These are phyloP conservation scores for Russula griseocarnosa DNA, from an alignment of 768 basidiomycete species.

Conservation along the genomic window DNA sequence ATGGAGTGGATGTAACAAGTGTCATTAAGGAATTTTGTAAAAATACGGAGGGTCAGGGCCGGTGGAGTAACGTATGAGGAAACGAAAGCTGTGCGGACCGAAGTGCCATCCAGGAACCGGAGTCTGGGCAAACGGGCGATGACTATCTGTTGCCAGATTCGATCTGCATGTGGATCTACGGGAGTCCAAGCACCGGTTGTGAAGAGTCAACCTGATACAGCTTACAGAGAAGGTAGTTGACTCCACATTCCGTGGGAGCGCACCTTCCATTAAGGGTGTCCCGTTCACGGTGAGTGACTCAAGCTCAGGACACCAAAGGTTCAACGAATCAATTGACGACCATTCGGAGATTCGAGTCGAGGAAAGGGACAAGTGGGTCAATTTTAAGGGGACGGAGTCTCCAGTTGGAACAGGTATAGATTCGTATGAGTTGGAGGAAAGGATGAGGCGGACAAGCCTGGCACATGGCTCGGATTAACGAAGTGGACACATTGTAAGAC, in stretches of 20 bases:
- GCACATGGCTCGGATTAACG: slow-evolving; percentile 5
- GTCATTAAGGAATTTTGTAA: slow-evolving; percentile 1
- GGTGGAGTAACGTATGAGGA: neutral
- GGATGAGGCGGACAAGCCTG: slow-evolving; percentile 62
- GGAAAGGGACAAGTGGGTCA: slow-evolving; percentile 62
- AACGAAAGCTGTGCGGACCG: slow-evolving; percentile 41
- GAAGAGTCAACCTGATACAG: neutral
- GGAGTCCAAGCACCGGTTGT: neutral
- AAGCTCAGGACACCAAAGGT: slow-evolving; percentile 64
- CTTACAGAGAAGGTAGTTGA: neutral
- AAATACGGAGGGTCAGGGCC: slow-evolving; percentile 9
- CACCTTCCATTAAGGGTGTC: slow-evolving; percentile 63
- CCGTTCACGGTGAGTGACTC: slow-evolving; percentile 55
- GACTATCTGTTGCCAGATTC: slow-evolving; percentile 52
- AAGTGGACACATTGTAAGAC: neutral
- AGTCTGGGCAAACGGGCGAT: slow-evolving; percentile 69
- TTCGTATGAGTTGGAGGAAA: slow-evolving; percentile 58
- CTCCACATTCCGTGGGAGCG: slow-evolving; percentile 17
- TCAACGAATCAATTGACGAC: slow-evolving; percentile 60
- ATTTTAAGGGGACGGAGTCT: slow-evolving; percentile 33
- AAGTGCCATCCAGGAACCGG: slow-evolving; percentile 55
- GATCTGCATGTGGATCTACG: slow-evolving; percentile 38
- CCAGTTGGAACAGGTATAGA: slow-evolving; percentile 33
- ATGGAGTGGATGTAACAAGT: neutral
- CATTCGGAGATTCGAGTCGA: slow-evolving; percentile 56